phyloP scores from a whole-genome alignment of 2,329 filamentous ascomycete species.

The Neocucurbitaria cava region DNA sequence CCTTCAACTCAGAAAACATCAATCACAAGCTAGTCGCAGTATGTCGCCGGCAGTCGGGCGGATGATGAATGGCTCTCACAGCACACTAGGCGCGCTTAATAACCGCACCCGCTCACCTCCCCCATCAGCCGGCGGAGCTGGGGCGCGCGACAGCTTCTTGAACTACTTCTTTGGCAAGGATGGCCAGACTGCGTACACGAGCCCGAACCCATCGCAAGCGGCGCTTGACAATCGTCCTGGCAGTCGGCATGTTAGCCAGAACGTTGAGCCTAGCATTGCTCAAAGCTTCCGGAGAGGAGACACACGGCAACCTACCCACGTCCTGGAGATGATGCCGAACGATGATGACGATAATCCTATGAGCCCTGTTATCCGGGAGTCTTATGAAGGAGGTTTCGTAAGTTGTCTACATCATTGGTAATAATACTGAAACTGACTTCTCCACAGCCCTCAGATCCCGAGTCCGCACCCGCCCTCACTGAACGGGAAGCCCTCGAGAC shows the following conservation, averaged over 20 bases:
- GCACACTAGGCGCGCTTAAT: constrained; percentile 71
- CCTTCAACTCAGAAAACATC: constrained; percentile 67
- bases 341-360: constrained; percentile 53
- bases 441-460: constrained; percentile 46
- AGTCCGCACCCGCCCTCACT: constrained; percentile 84
- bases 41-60: constrained; percentile 79
- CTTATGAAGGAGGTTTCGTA: constrained; percentile 65
- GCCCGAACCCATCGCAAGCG: constrained; percentile 48
- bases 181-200: constrained; percentile 60
- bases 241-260: constrained; percentile 77
- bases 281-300: constrained; percentile 80
- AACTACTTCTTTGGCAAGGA: constrained; percentile 99
- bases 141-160: constrained; percentile 87
- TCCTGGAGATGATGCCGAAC: constrained; percentile 49
- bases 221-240: constrained; percentile 48
- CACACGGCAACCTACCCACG: constrained; percentile 59
- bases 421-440: constrained; percentile 22
- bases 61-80: constrained; percentile 64
- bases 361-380: constrained; percentile 42
- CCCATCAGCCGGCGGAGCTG: constrained; percentile 57
- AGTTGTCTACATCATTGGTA: constrained; percentile 44
- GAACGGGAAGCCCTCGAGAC: constrained; percentile 97
- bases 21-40: constrained; percentile 71
- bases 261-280: constrained; percentile 79
- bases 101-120: constrained; percentile 67